Evolutionary conservation across 2,329 filamentous ascomycete species (phyloP).

Genomic region (Didymella pinodella): DNA sequence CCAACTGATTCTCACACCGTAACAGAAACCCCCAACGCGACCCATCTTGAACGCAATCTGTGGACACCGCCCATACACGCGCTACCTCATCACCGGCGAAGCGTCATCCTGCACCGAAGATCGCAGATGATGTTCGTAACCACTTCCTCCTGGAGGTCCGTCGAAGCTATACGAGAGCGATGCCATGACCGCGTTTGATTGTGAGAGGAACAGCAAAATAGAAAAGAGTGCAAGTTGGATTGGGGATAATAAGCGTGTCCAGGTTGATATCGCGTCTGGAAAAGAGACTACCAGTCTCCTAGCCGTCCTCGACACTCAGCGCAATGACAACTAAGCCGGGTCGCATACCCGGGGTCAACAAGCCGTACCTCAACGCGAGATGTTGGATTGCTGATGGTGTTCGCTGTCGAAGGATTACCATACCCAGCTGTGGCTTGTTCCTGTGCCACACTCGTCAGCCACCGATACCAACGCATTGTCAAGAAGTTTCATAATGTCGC

Average conservation of each 20-base stretch:
- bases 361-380: background rate
- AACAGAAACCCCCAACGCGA: background rate
- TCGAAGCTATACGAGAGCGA: background rate
- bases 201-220: background rate
- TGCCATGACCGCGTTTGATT: background rate
- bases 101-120: background rate
- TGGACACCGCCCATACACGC: background rate
- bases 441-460: constrained; percentile 19
- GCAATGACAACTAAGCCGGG: background rate
- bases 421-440: constrained; percentile 14
- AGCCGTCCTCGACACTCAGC: background rate
- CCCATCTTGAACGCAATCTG: background rate
- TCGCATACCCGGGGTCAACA: background rate
- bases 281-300: background rate
- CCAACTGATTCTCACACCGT: background rate
- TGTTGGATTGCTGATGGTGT: background rate
- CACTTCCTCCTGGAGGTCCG: background rate
- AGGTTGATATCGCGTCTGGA: background rate
- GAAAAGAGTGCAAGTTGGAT: background rate
- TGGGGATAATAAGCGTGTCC: background rate
- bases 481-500: constrained; percentile 12
- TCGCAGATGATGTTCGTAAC: background rate
- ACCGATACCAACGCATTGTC: constrained; percentile 10
- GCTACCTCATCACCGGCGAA: background rate
- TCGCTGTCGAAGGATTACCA: background rate